Percentiles rank a stretch among this genome's conserved stretches.
Evolutionary conservation across 2,329 filamentous ascomycete genomes (phyloP).

Genomic region (Boeremia lycopersici): DNA sequence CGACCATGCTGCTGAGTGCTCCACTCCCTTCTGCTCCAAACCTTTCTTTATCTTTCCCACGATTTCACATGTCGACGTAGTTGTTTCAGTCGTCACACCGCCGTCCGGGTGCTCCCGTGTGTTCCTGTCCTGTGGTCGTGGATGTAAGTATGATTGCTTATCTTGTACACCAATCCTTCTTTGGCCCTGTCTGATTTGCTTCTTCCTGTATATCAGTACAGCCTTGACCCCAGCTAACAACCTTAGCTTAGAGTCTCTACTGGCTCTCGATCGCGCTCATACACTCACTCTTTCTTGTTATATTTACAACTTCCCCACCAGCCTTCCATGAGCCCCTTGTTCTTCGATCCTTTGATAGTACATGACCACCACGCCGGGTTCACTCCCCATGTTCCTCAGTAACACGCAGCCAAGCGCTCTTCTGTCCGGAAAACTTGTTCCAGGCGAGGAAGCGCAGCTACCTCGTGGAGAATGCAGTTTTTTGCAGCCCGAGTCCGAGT

Average conservation of each 20-base stretch:
- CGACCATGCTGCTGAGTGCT: conserved; percentile 21
- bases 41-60: conserved; percentile 29
- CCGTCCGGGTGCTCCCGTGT: conserved; percentile 41
- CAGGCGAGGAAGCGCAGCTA: conserved; percentile 21
- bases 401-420: conserved; percentile 36
- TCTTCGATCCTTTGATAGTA: conserved; percentile 27
- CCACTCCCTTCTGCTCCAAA: conserved; percentile 20
- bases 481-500: conserved; percentile 36
- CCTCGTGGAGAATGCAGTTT: conserved; percentile 49
- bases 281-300: conserved; percentile 14
- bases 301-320: conserved; percentile 15
- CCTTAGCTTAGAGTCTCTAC: conserved; percentile 19
- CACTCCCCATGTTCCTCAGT: conserved; percentile 47
- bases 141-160: conserved; percentile 39
- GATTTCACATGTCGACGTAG: conserved; percentile 25
- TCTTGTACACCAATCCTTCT: conserved; percentile 38
- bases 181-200: conserved; percentile 25
- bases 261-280: conserved; percentile 15
- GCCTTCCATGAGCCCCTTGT: conserved; percentile 44
- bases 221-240: conserved; percentile 34
- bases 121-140: conserved; percentile 29
- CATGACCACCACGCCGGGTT: conserved; percentile 36
- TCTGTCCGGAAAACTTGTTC: conserved; percentile 37
- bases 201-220: conserved; percentile 39
- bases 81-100: conserved; percentile 33